These are phyloP conservation scores for Coemansia sp. DNA, from an alignment of 192 early-diverging fungal species.

Conservation along the genomic window DNA sequence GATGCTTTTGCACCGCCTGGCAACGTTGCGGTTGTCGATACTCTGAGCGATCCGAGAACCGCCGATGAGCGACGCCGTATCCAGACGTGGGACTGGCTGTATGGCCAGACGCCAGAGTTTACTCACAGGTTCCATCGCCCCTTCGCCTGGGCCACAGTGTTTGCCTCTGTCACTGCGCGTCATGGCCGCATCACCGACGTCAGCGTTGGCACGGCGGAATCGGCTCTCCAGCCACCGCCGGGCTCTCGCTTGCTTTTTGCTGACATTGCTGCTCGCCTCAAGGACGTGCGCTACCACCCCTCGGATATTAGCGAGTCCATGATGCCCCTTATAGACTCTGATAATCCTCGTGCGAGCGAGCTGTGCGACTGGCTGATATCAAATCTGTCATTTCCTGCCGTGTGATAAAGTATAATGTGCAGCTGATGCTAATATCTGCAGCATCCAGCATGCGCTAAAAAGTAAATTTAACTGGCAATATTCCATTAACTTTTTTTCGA, in stretches of 20 bases:
- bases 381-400: slow-evolving; percentile 3
- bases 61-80: slow-evolving; percentile 48
- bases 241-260: slow-evolving; percentile 16
- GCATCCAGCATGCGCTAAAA: background rate
- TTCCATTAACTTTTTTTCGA: background rate
- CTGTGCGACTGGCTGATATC: slow-evolving; percentile 32
- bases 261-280: slow-evolving; percentile 12
- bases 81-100: slow-evolving; percentile 84
- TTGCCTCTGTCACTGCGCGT: slow-evolving; percentile 17
- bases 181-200: slow-evolving; percentile 29
- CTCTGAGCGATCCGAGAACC: slow-evolving; percentile 4
- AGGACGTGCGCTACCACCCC: slow-evolving; percentile 26
- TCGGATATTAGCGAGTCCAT: slow-evolving; percentile 14
- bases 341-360: slow-evolving; percentile 19
- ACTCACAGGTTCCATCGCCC: slow-evolving; percentile 48
- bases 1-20: slow-evolving; percentile 51
- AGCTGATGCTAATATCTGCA: background rate
- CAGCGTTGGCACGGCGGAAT: background rate
- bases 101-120: slow-evolving; percentile 90
- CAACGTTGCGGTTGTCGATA: slow-evolving; percentile 3
- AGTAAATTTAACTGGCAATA: background rate
- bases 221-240: slow-evolving; percentile 17
- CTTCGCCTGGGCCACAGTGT: slow-evolving; percentile 33
- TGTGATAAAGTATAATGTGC: background rate
- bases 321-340: slow-evolving; percentile 5